Conservation (phyloP, 2,329 filamentous ascomycete genomes). For the Penicillium digitatum region DNA sequence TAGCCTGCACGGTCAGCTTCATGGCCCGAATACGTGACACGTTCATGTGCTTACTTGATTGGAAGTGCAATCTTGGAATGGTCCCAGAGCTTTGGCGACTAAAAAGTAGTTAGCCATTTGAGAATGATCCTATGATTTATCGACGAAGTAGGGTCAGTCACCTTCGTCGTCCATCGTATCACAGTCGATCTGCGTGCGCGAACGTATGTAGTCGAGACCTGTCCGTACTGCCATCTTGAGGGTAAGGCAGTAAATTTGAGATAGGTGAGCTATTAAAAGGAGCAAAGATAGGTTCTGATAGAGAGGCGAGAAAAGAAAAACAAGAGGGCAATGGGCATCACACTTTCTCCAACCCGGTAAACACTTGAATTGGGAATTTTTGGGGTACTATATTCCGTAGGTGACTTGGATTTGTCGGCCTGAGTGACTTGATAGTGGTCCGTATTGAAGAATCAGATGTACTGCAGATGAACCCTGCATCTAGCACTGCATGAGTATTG, state of each 20-base stretch:
- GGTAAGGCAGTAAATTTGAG: neutral
- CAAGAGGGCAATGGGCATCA: neutral
- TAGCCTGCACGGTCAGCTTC: constrained; percentile 36
- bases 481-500: neutral
- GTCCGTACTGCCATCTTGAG: constrained; percentile 21
- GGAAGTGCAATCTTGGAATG: constrained; percentile 53
- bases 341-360: neutral
- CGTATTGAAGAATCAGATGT: neutral
- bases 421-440: neutral
- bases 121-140: neutral
- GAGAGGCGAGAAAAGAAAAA: neutral
- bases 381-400: neutral
- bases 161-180: constrained; percentile 52
- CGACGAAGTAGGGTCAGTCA: constrained; percentile 21
- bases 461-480: neutral
- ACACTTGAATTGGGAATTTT: neutral
- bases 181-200: constrained; percentile 48
- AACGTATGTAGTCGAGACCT: constrained; percentile 44
- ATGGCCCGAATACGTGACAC: neutral
- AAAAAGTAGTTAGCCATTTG: neutral
- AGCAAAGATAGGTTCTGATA: neutral
- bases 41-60: constrained; percentile 45
- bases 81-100: constrained; percentile 48
- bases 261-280: neutral
- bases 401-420: neutral